Evolutionary conservation across 2,329 filamentous ascomycete genomes (phyloP), one percentile per base, ranked within the genome.

Genomic region (Penicillium sp.): DNA sequence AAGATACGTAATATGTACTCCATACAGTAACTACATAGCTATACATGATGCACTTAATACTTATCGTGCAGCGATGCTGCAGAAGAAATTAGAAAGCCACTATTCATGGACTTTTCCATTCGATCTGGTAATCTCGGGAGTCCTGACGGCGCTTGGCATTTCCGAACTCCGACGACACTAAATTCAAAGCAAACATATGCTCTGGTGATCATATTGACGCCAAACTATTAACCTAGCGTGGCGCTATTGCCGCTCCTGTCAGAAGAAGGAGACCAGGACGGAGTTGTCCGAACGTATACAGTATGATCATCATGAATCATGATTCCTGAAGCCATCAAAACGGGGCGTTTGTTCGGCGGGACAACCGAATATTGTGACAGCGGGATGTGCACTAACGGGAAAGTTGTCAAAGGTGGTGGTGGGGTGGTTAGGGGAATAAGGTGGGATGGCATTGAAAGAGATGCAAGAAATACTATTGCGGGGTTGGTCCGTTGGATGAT

Each of bases 281-380:
- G n/a, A n/a, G n/a, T n/a, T n/a, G n/a, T n/a, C n/a, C n/a, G n/a
- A n/a, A n/a, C n/a, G n/a, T n/a, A n/a, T n/a, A n/a, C n/a, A n/a
- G n/a, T n/a, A n/a, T n/a, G n/a, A n/a, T n/a, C n/a, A n/a, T n/a
- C n/a, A n/a, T n/a, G n/a, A n/a, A n/a, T n/a, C n/a, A n/a, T n/a
- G n/a, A n/a, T n/a, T n/a, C n/a, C 55, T 61, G 57, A 60, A 61
- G 58, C 57, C 31, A 28, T 34, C 35, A 34, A 25, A 50, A 41
- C 43, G 46, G 56, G 51, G 52, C 48, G 46, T 47, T 36, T 14
- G 18, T 38, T 49, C 47, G 45, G 49, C 29, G 42, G 31, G 34
- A 18, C 31, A 36, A 18, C 31, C 41, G 50, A 30, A 41, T 44
- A 54, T 54, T 54, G 56, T 59, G 58, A 57, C 57, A 58, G 53